Evolutionary conservation across 2,329 filamentous ascomycete species (phyloP).

Genomic region (Helotiales sp.): DNA sequence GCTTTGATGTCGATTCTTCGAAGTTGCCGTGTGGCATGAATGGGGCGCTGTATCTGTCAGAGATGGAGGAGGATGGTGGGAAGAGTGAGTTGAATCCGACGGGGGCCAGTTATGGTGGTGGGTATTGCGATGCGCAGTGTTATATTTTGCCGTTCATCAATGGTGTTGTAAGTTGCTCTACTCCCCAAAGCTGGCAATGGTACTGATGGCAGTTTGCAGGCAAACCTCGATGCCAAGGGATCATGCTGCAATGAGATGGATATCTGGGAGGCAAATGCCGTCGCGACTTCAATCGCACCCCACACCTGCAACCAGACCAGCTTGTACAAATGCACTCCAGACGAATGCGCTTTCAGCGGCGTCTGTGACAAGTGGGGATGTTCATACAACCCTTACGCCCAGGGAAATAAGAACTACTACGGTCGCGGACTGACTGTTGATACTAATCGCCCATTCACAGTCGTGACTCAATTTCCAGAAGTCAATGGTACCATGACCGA

Average conservation of each 20-base stretch:
- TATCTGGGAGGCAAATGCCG: slow-evolving; percentile 67
- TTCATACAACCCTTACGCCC: slow-evolving; percentile 64
- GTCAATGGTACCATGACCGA: slow-evolving; percentile 56
- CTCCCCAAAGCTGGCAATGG: slow-evolving; percentile 32
- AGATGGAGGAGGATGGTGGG: slow-evolving; percentile 69
- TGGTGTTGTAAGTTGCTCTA: slow-evolving; percentile 48
- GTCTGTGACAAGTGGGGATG: slow-evolving; percentile 66
- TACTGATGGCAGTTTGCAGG: slow-evolving; percentile 50
- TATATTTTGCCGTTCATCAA: slow-evolving; percentile 58
- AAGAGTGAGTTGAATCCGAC: slow-evolving; percentile 58
- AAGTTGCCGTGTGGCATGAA: slow-evolving; percentile 73
- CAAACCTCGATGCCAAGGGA: slow-evolving; percentile 58
- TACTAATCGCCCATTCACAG: slow-evolving; percentile 57
- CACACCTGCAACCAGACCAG: slow-evolving; percentile 44
- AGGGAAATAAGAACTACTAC: slow-evolving; percentile 61
- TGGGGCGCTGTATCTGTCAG: slow-evolving; percentile 70
- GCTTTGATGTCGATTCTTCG: slow-evolving; percentile 74
- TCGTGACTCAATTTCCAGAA: slow-evolving; percentile 60
- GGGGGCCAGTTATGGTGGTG: slow-evolving; percentile 65
- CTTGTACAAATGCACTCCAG: slow-evolving; percentile 54
- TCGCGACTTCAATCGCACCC: slow-evolving; percentile 62
- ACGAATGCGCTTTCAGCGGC: slow-evolving; percentile 55
- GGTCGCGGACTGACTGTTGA: slow-evolving; percentile 58
- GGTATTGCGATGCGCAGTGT: slow-evolving; percentile 68
- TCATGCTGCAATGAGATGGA: slow-evolving; percentile 73